Evolutionary conservation across 1,284 basidiomycete species (phyloP), one percentile per base, ranked within the genome.

Genomic region (Wolfiporia cocos): DNA sequence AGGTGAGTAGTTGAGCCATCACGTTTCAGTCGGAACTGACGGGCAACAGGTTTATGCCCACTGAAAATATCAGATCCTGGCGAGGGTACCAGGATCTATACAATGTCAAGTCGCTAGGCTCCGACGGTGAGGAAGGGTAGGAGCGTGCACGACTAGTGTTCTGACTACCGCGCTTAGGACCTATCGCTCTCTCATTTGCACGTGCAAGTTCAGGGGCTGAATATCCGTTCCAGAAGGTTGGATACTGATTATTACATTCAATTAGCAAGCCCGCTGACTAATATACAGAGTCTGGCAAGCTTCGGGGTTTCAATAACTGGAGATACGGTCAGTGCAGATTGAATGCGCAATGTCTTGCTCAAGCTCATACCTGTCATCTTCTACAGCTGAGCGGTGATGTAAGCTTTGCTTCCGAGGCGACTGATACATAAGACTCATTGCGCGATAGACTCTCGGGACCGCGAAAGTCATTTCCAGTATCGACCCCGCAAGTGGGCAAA

Each of bases 381-480:
- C n/a, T n/a, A 20, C 21, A 56, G 54, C 23, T 47, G 14, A 41
- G 48, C 9, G 56, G 56, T 4, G 46, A 53, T 28, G 54, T 54
- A 41, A 22, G 48, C 41, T 31, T 10, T 20, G 11, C 5, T 17
- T 2, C n/a, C 32, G 37, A n/a, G 28, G 26, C 4, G 34, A 15
- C 18, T 22, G 41, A 28, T 33, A 38, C 20, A 39, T 32, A 29
- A n/a, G 22, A 11, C 15, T 18, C 29, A 20, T 4, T 9, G 4
- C 11, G 4, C 24, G 11, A 15, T 20, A 44, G 30, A 30, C 24
- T 6, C n/a, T 33, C 12, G 49, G 52, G 1, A 44, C 46, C 5
- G 48, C 28, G 20, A 49, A 49, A 23, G 19, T 37, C 9, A 28
- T 34, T 9, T 34, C 33, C 41, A 2, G 48, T 49, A 20, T 47